A percentile compares a stretch with the other conserved stretches of the same genome.
These are phyloP conservation scores for Trichoderma lentiforme DNA, from an alignment of 2,329 filamentous ascomycete species.

Conservation along the genomic window DNA sequence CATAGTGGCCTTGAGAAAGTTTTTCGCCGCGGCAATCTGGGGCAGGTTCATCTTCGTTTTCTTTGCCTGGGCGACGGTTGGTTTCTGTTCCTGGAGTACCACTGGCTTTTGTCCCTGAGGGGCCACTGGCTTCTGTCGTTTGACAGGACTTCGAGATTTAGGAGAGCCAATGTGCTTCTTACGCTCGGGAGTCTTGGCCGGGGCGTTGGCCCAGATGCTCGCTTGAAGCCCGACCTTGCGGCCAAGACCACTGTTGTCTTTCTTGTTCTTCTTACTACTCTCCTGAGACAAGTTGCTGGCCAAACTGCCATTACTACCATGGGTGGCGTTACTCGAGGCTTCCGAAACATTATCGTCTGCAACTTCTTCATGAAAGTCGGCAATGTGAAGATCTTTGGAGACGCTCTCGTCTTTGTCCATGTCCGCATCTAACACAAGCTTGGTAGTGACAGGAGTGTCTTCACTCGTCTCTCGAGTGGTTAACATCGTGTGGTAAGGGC, in stretches of 20 bases:
- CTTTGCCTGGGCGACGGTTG: no score
- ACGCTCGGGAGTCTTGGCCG: neutral
- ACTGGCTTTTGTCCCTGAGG: no score
- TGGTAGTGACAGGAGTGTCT: neutral
- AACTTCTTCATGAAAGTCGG: rapidly evolving
- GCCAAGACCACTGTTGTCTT: neutral
- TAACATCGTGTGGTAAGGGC: neutral
- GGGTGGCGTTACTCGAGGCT: neutral
- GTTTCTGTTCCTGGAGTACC: neutral
- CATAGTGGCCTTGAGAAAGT: neutral
- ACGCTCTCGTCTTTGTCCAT: neutral
- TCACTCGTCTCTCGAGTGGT: neutral
- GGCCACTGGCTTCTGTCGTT: neutral
- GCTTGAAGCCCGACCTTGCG: neutral
- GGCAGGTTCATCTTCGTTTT: neutral
- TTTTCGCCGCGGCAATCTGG: neutral
- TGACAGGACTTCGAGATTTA: neutral
- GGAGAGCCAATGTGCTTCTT: neutral
- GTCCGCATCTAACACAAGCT: neutral
- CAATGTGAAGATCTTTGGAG: neutral
- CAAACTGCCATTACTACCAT: neutral
- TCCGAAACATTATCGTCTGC: neutral
- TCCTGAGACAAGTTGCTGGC: neutral
- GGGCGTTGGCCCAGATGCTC: neutral
- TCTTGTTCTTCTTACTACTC: neutral